A percentile compares a stretch with the other conserved stretches of the same genome.
phyloP scores from a whole-genome alignment of 2,329 filamentous ascomycete genomes.

The Talaromyces sp. region DNA sequence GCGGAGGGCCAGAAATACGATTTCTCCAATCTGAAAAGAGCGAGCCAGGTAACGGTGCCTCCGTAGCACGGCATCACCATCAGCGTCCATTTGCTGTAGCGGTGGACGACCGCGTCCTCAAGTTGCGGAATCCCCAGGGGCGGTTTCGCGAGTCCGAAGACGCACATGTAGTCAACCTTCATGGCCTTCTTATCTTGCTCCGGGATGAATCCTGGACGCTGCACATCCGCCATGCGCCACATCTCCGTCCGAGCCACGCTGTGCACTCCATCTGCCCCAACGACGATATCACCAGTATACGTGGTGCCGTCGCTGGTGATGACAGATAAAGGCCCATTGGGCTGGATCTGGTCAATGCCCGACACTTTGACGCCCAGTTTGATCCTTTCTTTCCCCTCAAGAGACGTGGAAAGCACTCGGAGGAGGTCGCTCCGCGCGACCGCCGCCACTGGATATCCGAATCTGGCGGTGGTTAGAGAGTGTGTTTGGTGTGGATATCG shows the following conservation, averaged over 20 bases:
- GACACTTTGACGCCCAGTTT: neutral
- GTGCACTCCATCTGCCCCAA: conserved; percentile 18
- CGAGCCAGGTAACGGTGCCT: neutral
- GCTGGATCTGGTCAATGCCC: neutral
- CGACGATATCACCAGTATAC: conserved; percentile 15
- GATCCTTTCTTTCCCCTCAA: neutral
- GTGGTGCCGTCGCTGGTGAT: conserved; percentile 14
- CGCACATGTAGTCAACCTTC: neutral
- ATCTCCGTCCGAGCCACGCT: conserved; percentile 13
- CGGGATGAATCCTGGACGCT: neutral
- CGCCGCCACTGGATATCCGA: neutral
- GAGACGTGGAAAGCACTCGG: neutral
- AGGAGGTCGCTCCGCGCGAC: neutral
- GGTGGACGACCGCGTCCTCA: neutral
- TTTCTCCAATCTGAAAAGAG: neutral
- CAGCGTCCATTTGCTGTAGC: neutral
- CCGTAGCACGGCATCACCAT: neutral
- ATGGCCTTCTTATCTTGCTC: neutral
- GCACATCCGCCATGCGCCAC: neutral
- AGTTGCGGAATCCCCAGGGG: neutral
- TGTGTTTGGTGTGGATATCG: neutral
- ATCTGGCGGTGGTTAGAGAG: neutral
- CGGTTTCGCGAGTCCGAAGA: neutral
- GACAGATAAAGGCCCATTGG: neutral
- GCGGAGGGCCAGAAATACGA: neutral